Percentiles rank a stretch among this genome's conserved stretches.
Evolutionary conservation across 768 basidiomycete genomes (phyloP).

Genomic region (Russula dissimulans): DNA sequence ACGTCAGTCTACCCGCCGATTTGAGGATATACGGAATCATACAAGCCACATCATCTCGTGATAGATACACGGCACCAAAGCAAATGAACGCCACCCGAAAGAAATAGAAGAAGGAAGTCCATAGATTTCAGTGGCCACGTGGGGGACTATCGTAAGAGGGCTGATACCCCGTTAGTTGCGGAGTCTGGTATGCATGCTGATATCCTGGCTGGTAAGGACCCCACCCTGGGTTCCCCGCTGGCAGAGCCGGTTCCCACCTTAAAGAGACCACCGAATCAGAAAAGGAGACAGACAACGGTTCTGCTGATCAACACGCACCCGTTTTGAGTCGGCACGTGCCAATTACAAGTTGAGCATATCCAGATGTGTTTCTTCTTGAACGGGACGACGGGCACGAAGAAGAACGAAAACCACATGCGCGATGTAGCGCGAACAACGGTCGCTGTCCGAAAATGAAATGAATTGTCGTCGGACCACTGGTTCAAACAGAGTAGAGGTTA

Average conservation of each 20-base stretch:
- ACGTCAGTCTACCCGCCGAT: not conserved
- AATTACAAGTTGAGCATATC: slow-evolving; percentile 65
- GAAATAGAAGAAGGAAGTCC: slow-evolving; percentile 8
- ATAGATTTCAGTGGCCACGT: not conserved
- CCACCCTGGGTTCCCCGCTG: slow-evolving; percentile 5
- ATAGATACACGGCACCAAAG: not conserved
- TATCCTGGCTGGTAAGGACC: slow-evolving; percentile 22
- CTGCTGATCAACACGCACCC: slow-evolving; percentile 32
- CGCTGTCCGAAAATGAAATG: slow-evolving; percentile 28
- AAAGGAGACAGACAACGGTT: not conserved
- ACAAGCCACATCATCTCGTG: not conserved
- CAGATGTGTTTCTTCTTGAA: slow-evolving; percentile 53
- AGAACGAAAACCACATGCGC: slow-evolving; percentile 68
- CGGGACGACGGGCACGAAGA: slow-evolving; percentile 64
- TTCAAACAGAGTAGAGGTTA: slow-evolving; percentile 21
- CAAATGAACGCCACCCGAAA: not conserved
- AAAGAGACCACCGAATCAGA: not conserved
- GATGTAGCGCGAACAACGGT: slow-evolving; percentile 55
- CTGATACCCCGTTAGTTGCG: slow-evolving; percentile 30
- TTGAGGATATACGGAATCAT: not conserved
- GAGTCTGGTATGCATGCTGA: slow-evolving; percentile 29
- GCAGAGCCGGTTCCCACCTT: slow-evolving; percentile 24
- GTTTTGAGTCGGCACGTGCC: slow-evolving; percentile 42
- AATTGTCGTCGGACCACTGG: not conserved
- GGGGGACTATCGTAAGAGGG: slow-evolving; percentile 13